Conservation (phyloP, 441 rosid genomes). For the Pelargonium cotyledonis region DNA sequence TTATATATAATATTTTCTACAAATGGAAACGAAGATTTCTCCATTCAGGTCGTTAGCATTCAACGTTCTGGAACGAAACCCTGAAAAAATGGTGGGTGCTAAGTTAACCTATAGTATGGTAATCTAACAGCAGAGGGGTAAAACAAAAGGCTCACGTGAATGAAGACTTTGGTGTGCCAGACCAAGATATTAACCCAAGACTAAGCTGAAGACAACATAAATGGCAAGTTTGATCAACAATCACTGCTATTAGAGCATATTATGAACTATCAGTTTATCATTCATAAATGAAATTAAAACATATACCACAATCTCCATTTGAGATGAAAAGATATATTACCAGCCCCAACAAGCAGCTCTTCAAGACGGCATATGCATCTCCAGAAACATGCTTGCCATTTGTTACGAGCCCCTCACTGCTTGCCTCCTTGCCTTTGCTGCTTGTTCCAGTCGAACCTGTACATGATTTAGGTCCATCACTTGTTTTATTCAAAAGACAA, state of each 20-base stretch:
- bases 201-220: not conserved
- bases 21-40: too few species aligned
- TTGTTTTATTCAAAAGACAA: slow-evolving; percentile 23
- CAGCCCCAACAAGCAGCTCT: slow-evolving; percentile 66
- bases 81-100: too few species aligned
- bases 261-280: not conserved
- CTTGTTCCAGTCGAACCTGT: slow-evolving; percentile 33
- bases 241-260: not conserved
- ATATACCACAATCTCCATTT: not conserved
- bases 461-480: slow-evolving; percentile 32
- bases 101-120: too few species aligned
- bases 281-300: not conserved
- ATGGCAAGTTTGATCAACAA: not conserved
- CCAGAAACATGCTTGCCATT: slow-evolving; percentile 29
- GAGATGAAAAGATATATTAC: slow-evolving; percentile 32
- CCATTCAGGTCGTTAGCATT: too few species aligned
- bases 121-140: too few species aligned
- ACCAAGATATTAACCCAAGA: too few species aligned
- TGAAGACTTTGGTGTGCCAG: too few species aligned
- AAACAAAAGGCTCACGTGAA: too few species aligned
- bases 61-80: too few species aligned
- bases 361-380: slow-evolving; percentile 31
- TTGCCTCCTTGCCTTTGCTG: slow-evolving; percentile 25
- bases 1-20: too few species aligned
- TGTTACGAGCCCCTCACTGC: slow-evolving; percentile 25